Conservation (phyloP, 352 stramenopile genomes). For the Vaucheria bursata region DNA sequence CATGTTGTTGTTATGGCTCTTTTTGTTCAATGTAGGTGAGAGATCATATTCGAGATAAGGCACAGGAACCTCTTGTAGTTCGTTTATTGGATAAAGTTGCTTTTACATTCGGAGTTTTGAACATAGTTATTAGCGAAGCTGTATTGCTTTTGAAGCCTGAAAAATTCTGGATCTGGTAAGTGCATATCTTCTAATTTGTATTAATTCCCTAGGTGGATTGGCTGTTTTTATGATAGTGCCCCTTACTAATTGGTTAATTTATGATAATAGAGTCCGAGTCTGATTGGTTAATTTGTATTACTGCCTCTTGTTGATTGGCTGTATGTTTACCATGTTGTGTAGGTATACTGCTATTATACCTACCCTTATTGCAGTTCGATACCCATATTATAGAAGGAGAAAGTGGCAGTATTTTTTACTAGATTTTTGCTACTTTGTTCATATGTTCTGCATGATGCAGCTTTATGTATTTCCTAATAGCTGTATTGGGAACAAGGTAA, state of each 20-base stretch:
- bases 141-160: constrained; percentile 47
- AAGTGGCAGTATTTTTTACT: constrained; percentile 55
- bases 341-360: constrained; percentile 46
- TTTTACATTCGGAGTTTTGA: constrained; percentile 51
- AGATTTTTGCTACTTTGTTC: constrained; percentile 58
- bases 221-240: no score
- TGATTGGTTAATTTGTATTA: no score
- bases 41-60: constrained; percentile 42
- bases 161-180: constrained; percentile 49
- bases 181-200: no score
- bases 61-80: constrained; percentile 47
- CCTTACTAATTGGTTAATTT: no score
- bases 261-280: no score
- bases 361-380: constrained; percentile 43
- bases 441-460: constrained; percentile 48
- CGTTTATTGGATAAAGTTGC: constrained; percentile 53
- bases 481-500: constrained; percentile 20
- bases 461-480: constrained; percentile 38
- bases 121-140: constrained; percentile 50
- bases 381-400: constrained; percentile 46
- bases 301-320: no score
- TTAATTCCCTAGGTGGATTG: no score
- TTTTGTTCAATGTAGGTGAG: constrained; percentile 17
- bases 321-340: no score
- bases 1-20: no score